phyloP scores from a whole-genome alignment of 2,329 filamentous ascomycete species.

The Coniochaeta hoffmannii region DNA sequence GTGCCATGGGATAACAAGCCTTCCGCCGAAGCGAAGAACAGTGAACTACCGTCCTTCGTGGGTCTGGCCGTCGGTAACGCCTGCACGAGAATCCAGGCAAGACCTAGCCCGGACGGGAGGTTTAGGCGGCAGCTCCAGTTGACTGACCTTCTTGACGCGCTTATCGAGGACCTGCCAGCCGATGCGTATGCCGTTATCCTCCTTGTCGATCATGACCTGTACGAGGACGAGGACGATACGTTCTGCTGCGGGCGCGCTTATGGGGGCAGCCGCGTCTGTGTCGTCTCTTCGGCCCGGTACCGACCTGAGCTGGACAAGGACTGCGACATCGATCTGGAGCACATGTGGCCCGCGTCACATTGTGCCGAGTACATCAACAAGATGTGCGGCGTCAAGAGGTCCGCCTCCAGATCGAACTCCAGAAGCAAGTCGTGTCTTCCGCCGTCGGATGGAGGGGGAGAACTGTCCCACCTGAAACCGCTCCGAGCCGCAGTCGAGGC shows the following conservation, averaged over 20 bases:
- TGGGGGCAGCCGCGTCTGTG: conserved; percentile 52
- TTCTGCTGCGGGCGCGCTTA: conserved; percentile 63
- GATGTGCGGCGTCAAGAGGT: conserved; percentile 19
- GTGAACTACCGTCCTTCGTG: conserved; percentile 24
- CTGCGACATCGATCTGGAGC: conserved; percentile 31
- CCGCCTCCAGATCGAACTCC: not conserved
- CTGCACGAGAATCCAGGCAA: conserved; percentile 42
- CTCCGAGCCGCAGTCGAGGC: conserved; percentile 26
- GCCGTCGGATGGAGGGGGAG: not conserved
- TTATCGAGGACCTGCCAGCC: conserved; percentile 42
- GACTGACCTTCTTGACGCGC: conserved; percentile 51
- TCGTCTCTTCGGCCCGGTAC: conserved; percentile 57
- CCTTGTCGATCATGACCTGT: conserved; percentile 54
- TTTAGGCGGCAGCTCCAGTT: conserved; percentile 50
- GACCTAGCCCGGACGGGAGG: conserved; percentile 36
- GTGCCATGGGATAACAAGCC: conserved; percentile 34
- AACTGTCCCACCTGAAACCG: conserved; percentile 11
- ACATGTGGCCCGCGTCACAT: conserved; percentile 60
- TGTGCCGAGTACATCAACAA: conserved; percentile 42
- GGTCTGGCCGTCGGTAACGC: conserved; percentile 33
- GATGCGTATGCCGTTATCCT: conserved; percentile 54
- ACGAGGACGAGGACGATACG: conserved; percentile 51
- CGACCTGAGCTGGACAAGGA: conserved; percentile 39
- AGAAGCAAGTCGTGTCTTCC: not conserved
- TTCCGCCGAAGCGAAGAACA: conserved; percentile 10